These are phyloP conservation scores for Beauveria varroae DNA, from an alignment of 2,329 filamentous ascomycete genomes.

Conservation along the genomic window DNA sequence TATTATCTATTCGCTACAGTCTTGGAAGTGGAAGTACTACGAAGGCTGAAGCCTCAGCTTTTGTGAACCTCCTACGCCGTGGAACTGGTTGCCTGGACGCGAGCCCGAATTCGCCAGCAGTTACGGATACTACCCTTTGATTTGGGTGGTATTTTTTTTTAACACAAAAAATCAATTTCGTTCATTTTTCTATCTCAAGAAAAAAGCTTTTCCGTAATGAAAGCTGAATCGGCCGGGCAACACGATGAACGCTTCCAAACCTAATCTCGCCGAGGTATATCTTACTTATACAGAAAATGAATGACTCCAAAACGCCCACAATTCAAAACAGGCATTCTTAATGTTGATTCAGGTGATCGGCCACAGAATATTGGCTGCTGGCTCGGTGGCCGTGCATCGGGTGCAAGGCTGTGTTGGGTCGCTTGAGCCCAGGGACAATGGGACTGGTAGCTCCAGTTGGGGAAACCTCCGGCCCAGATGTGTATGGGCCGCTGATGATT, in stretches of 20 bases:
- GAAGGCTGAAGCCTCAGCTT: too few species aligned
- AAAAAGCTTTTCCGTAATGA: background rate
- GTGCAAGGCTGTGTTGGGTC: constrained; percentile 52
- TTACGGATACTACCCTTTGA: too few species aligned
- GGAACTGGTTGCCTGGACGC: too few species aligned
- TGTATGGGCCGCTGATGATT: constrained; percentile 26
- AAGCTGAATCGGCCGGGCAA: background rate
- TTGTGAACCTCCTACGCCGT: too few species aligned
- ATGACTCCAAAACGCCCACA: background rate
- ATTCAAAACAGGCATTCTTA: background rate
- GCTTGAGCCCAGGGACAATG: constrained; percentile 45
- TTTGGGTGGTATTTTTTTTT: background rate
- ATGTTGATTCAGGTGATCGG: constrained; percentile 20
- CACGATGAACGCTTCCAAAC: background rate
- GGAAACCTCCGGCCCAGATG: constrained; percentile 29
- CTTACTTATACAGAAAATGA: background rate
- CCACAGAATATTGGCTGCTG: constrained; percentile 42
- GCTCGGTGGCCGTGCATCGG: constrained; percentile 37
- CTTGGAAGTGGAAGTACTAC: too few species aligned
- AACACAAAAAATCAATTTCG: background rate
- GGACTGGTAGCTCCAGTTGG: constrained; percentile 40
- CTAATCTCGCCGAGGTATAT: background rate
- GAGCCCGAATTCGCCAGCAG: too few species aligned
- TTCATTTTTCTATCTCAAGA: background rate
- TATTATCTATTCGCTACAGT: too few species aligned